These are phyloP conservation scores for Colletotrichum sp. DNA, from an alignment of 2,329 filamentous ascomycete species.

Conservation along the genomic window DNA sequence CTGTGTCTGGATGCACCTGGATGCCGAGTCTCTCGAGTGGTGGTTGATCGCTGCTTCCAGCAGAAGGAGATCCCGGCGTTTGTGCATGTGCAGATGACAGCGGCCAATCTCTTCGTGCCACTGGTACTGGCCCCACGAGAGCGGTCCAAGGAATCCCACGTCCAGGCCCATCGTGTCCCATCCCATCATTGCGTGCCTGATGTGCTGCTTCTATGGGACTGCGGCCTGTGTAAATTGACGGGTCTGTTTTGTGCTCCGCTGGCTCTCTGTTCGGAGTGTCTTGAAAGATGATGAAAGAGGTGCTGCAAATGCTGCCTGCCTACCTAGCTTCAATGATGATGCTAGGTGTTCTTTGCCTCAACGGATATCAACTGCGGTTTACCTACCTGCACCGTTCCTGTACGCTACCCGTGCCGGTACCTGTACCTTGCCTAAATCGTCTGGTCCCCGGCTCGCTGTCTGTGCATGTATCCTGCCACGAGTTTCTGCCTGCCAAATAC, in stretches of 20 bases:
- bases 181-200: background rate
- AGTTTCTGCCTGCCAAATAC: background rate
- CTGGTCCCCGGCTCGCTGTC: background rate
- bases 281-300: background rate
- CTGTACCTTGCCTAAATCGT: slow-evolving; percentile 8
- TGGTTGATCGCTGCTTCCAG: background rate
- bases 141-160: background rate
- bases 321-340: background rate
- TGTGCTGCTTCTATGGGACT: background rate
- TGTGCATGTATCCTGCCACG: slow-evolving; percentile 1
- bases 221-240: background rate
- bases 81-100: background rate
- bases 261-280: background rate
- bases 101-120: slow-evolving; percentile 14
- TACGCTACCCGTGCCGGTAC: background rate
- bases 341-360: background rate
- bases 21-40: background rate
- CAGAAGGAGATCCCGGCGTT: background rate
- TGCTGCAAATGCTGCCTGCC: background rate
- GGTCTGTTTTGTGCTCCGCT: background rate
- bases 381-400: background rate
- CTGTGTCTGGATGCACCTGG: background rate
- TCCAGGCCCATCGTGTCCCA: background rate
- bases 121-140: background rate
- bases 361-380: background rate